Conservation (phyloP, 768 basidiomycete species). For the Panellus pusillus region DNA sequence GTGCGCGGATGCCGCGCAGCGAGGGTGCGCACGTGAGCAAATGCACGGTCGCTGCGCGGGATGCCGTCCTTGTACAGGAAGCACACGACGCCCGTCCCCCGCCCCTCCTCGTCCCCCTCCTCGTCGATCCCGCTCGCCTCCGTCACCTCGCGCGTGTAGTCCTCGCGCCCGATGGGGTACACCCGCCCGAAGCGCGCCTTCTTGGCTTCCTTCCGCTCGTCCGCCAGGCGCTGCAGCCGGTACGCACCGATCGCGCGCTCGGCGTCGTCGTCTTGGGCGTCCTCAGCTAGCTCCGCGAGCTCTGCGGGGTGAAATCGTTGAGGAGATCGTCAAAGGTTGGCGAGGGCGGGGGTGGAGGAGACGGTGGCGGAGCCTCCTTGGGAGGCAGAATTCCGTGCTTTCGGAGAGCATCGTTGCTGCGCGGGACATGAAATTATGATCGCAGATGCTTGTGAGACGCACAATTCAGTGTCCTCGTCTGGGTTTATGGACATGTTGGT, state of each 20-base stretch:
- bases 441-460: constrained; percentile 29
- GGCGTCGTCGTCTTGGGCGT: constrained; percentile 72
- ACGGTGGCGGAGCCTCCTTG: constrained; percentile 60
- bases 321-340: constrained; percentile 70
- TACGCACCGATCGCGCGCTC: constrained; percentile 72
- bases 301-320: constrained; percentile 62
- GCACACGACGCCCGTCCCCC: constrained; percentile 90
- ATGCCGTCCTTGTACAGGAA: constrained; percentile 93
- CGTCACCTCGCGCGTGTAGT: constrained; percentile 94
- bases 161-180: constrained; percentile 87
- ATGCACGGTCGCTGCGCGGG: constrained; percentile 76
- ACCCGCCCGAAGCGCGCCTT: constrained; percentile 79
- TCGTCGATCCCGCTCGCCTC: constrained; percentile 79
- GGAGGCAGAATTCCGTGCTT: constrained; percentile 91
- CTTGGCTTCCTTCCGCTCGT: constrained; percentile 57
- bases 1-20: constrained; percentile 86
- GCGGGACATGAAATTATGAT: constrained; percentile 9
- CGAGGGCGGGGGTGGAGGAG: constrained; percentile 81
- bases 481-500: constrained; percentile 66
- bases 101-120: constrained; percentile 56
- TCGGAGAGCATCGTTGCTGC: constrained; percentile 91
- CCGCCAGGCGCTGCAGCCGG: constrained; percentile 60
- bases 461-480: constrained; percentile 98
- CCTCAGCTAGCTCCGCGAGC: constrained; percentile 69
- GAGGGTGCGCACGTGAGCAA: constrained; percentile 64